Evolutionary conservation across 257 asterid species (phyloP).

Genomic region (Phtheirospermum japonicum): DNA sequence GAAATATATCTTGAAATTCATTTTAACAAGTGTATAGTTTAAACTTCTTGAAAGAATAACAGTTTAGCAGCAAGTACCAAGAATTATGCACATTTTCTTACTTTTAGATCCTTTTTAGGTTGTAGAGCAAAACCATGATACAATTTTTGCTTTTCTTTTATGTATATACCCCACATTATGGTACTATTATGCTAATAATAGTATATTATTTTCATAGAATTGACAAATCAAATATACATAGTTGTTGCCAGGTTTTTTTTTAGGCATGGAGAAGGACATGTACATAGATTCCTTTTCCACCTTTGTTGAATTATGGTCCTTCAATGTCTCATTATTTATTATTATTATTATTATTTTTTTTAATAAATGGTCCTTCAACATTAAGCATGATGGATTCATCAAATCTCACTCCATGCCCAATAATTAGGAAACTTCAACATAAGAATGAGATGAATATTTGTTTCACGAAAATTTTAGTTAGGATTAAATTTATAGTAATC

Average conservation of each 20-base stretch:
- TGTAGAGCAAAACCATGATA: not conserved
- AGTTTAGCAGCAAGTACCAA: not conserved
- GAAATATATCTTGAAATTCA: no score
- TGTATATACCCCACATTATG: not conserved
- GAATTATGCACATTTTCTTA: not conserved
- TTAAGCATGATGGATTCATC: constrained; percentile 13
- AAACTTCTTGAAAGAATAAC: not conserved
- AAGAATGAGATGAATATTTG: no score
- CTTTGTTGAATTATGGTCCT: no score
- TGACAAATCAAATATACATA: constrained; percentile 30
- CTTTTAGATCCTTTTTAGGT: not conserved
- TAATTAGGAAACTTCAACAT: constrained; percentile 24
- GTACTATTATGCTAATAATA: not conserved
- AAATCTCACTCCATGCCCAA: constrained; percentile 3
- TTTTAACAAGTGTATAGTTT: no score
- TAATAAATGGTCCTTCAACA: constrained; percentile 25
- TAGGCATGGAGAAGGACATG: no score
- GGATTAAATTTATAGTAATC: no score
- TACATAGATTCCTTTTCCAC: no score
- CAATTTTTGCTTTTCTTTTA: not conserved
- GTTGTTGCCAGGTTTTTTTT: constrained; percentile 34
- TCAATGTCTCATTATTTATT: no score
- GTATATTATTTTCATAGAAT: not conserved
- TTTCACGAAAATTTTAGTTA: no score
- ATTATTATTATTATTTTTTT: no score